phyloP scores from a whole-genome alignment of 2,329 filamentous ascomycete species.

The Pyrenochaeta sp. region DNA sequence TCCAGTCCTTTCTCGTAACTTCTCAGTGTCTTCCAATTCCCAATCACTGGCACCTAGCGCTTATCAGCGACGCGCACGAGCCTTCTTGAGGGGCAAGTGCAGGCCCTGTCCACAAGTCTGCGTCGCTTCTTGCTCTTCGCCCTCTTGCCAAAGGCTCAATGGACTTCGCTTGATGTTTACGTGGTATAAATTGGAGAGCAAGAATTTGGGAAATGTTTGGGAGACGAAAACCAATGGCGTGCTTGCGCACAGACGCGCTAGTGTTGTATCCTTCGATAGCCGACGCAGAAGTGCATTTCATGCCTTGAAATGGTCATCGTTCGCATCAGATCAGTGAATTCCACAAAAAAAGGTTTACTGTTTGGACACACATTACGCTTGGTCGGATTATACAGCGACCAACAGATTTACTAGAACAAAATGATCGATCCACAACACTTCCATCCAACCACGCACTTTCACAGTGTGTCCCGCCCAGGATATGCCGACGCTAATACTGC shows the following conservation, averaged over 20 bases:
- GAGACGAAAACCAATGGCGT: conserved; percentile 25
- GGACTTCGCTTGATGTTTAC: background rate
- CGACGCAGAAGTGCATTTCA: conserved; percentile 18
- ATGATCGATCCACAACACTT: background rate
- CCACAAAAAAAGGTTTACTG: background rate
- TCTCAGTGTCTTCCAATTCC: conserved; percentile 3
- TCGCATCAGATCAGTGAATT: background rate
- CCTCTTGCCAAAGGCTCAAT: background rate
- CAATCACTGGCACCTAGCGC: conserved; percentile 7
- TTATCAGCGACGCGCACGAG: conserved; percentile 19
- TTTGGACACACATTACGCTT: background rate
- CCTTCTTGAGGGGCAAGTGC: conserved; percentile 13
- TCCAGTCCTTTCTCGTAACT: conserved; percentile 7
- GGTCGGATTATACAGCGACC: background rate
- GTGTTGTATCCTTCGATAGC: conserved; percentile 17
- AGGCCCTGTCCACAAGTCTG: conserved; percentile 1
- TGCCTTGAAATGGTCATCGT: conserved; percentile 20
- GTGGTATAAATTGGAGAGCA: background rate
- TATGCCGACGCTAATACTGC: background rate
- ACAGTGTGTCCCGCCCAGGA: background rate
- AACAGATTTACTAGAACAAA: background rate
- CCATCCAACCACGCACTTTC: background rate
- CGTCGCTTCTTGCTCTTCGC: background rate
- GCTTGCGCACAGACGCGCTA: conserved; percentile 31
- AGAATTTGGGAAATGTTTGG: conserved; percentile 3